Conservation (phyloP, 1,139 yeast genomes). For the Sugiyamaella japonica region DNA sequence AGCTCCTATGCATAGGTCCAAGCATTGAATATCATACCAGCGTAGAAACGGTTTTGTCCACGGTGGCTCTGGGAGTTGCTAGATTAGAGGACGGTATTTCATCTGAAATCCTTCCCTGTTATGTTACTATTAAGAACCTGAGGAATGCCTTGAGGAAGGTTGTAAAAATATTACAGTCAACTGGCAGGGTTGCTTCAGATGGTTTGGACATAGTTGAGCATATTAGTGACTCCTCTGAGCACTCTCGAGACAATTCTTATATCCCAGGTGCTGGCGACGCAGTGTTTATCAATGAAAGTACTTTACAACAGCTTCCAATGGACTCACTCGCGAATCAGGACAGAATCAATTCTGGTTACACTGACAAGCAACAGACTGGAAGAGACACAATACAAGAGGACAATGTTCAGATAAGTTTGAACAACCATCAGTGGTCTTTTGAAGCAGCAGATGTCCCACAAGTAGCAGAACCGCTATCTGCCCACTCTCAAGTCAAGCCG, state of each 20-base stretch:
- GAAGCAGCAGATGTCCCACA: slow-evolving; percentile 12
- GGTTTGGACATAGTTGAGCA: not conserved
- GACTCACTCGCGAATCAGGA: not conserved
- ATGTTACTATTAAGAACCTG: slow-evolving; percentile 26
- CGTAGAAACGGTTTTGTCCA: slow-evolving; percentile 21
- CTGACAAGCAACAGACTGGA: not conserved
- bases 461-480: slow-evolving; percentile 5
- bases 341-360: too few relatives aligned
- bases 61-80: slow-evolving; percentile 22
- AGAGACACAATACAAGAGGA: not conserved
- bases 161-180: slow-evolving; percentile 2
- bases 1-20: slow-evolving; percentile 26
- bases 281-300: not conserved
- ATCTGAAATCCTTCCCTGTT: slow-evolving; percentile 28
- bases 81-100: slow-evolving; percentile 21
- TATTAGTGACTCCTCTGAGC: not conserved
- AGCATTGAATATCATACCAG: slow-evolving; percentile 20
- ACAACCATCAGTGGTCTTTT: slow-evolving; percentile 21
- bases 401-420: not conserved
- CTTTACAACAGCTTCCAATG: not conserved
- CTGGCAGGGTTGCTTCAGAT: not conserved
- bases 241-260: not conserved
- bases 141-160: slow-evolving; percentile 25
- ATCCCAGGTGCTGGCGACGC: not conserved
- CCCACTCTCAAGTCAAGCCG: slow-evolving; percentile 9